Evolutionary conservation across 75 land plant species (phyloP), one percentile per base, ranked within the genome.

Genomic region (Cupressus sempervirens): DNA sequence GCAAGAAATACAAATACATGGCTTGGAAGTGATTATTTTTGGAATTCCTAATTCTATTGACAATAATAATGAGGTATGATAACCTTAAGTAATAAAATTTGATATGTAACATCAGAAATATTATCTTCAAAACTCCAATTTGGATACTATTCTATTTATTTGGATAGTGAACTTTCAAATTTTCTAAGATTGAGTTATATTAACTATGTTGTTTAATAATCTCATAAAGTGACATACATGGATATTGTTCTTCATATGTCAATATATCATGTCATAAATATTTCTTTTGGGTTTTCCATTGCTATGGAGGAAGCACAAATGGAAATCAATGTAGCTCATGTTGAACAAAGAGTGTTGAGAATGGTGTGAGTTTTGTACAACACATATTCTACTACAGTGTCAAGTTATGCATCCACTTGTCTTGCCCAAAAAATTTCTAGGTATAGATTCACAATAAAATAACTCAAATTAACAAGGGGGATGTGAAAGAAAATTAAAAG

Each of bases 301-400:
- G 95, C 96, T 74, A 93, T 95, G 26, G 95, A 93, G 84, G 96
- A 95, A 85, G 96, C 96, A 3, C 96, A 95, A 67, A 86, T 92
- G 36, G 96, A 95, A 67, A 95, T 95, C 84, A 91, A 92, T 88
- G 92, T 93, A 20, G 96, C 96, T 38, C 95, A 92, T 88, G 95
- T 92, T 73, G 96, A 95, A 86, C 96, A 65, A 92, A 92, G 68
- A 92, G 97, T 88, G 87, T 81, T 43, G 89, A 92, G 67, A 92
- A 92, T 82, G 93, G 93, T 18, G 82, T 92, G 29, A 92, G 91
- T 23, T 68, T 95, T 82, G 97, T 95, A 76, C 93, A 95, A 88
- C 88, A 93, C 9, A 95, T 95, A 95, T 95, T 95, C n/a, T 90
- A 94, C 62, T 89, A 95, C 54, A 92, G 95, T 85, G 96, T 95